Evolutionary conservation across 2,329 filamentous ascomycete species (phyloP).

Genomic region (Colletotrichum graminicola): DNA sequence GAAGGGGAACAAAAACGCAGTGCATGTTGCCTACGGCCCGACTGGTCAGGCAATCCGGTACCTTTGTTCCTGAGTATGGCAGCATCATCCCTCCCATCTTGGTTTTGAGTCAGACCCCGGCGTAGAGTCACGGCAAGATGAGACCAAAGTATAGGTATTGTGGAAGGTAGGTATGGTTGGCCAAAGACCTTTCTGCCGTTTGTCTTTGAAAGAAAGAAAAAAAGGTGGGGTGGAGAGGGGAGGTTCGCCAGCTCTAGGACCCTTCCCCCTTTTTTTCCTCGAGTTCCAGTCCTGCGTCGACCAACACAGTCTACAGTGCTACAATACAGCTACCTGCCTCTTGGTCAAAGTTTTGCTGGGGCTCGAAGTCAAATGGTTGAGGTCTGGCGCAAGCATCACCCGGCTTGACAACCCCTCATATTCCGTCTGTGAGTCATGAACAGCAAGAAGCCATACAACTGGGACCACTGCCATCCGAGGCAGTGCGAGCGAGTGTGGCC

Average conservation of each 20-base stretch:
- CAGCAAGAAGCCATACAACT: conserved; percentile 30
- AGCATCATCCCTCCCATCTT: conserved; percentile 11
- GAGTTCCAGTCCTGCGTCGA: neutral
- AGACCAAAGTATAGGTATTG: neutral
- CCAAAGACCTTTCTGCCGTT: neutral
- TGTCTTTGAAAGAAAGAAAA: no score
- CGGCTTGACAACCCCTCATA: conserved; percentile 31
- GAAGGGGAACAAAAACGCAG: conserved; percentile 10
- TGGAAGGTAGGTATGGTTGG: neutral
- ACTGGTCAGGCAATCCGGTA: conserved; percentile 9
- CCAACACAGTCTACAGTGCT: neutral
- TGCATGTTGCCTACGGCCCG: conserved; percentile 10
- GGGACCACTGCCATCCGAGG: conserved; percentile 25
- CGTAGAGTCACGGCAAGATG: conserved; percentile 20
- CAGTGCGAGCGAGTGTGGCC: conserved; percentile 5
- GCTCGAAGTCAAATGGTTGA: conserved; percentile 31
- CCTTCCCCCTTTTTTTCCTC: no score
- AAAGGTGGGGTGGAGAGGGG: no score
- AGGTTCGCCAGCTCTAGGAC: neutral
- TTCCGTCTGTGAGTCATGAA: conserved; percentile 39
- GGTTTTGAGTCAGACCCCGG: conserved; percentile 10
- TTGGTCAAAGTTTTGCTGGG: conserved; percentile 32
- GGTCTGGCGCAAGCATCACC: conserved; percentile 31
- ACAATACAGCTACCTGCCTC: neutral
- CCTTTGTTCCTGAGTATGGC: conserved; percentile 13